Evolutionary conservation across 495 filamentous ascomycete genomes (phyloP).

Genomic region (Hyaloscypha hepaticicola): DNA sequence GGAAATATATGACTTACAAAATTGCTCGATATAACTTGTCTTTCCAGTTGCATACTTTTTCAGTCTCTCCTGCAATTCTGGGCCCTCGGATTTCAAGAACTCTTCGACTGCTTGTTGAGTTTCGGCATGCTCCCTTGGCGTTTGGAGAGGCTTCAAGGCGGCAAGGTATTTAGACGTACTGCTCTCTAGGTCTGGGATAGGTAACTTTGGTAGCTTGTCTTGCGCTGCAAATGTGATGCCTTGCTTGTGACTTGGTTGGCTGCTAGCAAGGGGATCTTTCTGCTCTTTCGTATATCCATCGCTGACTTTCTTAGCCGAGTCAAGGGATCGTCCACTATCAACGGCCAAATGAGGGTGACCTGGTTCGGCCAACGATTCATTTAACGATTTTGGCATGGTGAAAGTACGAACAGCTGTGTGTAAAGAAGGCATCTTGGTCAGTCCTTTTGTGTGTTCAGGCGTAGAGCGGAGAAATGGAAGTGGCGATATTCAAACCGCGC

Average conservation of each 20-base stretch:
- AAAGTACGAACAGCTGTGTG: conserved; percentile 52
- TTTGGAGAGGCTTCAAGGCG: conserved; percentile 80
- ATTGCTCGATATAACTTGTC: conserved; percentile 97
- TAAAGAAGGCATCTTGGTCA: conserved; percentile 32
- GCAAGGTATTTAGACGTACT: conserved; percentile 79
- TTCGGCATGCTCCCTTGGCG: conserved; percentile 76
- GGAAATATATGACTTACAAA: conserved; percentile 65
- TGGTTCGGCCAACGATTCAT: conserved; percentile 56
- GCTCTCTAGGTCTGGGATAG: conserved; percentile 86
- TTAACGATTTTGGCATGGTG: conserved; percentile 68
- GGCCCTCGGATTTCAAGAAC: conserved; percentile 82
- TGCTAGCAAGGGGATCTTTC: conserved; percentile 45
- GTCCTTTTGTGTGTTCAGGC: conserved; percentile 48
- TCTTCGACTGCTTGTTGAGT: conserved; percentile 78
- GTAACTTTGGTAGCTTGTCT: conserved; percentile 85
- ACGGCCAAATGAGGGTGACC: conserved; percentile 19
- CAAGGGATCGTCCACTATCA: conserved; percentile 35
- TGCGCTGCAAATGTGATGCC: conserved; percentile 88
- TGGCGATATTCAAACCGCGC: conserved; percentile 77
- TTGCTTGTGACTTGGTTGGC: conserved; percentile 45
- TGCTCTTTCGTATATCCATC: conserved; percentile 43
- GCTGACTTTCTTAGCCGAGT: conserved; percentile 39
- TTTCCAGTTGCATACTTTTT: conserved; percentile 92
- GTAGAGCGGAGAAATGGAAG: conserved; percentile 71
- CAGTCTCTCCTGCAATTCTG: conserved; percentile 80